phyloP scores from a whole-genome alignment of 495 filamentous ascomycete genomes.

The Penicillium bovifimosum region DNA sequence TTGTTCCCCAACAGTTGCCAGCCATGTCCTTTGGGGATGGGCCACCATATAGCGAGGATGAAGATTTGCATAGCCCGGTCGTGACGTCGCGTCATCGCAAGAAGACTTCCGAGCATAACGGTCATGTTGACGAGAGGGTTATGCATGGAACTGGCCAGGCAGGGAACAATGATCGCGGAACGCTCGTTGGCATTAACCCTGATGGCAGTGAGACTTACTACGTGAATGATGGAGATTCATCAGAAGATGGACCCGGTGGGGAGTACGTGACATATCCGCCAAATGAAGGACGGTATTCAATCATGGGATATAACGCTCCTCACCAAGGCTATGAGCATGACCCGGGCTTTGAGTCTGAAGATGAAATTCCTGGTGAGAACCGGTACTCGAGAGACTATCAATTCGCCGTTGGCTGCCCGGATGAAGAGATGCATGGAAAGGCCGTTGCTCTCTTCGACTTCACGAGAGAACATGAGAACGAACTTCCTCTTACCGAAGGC shows the following conservation, averaged over 20 bases:
- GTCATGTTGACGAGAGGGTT: slow-evolving; percentile 18
- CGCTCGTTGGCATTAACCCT: slow-evolving; percentile 59
- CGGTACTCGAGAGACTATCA: slow-evolving; percentile 85
- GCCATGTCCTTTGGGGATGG: slow-evolving; percentile 86
- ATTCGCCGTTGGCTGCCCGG: slow-evolving; percentile 90
- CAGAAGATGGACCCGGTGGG: slow-evolving; percentile 67
- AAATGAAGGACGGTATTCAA: slow-evolving; percentile 54
- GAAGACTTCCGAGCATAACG: slow-evolving; percentile 52
- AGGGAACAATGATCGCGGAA: slow-evolving; percentile 52
- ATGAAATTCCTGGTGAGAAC: slow-evolving; percentile 52
- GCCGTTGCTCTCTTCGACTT: slow-evolving; percentile 96
- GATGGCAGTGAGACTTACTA: slow-evolving; percentile 77
- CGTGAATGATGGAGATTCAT: slow-evolving; percentile 55
- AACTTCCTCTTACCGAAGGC: slow-evolving; percentile 86
- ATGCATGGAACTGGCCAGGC: slow-evolving; percentile 20
- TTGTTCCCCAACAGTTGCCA: slow-evolving; percentile 61
- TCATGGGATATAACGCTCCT: slow-evolving; percentile 33
- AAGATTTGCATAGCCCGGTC: slow-evolving; percentile 89
- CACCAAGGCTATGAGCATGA: slow-evolving; percentile 54
- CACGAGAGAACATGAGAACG: slow-evolving; percentile 90
- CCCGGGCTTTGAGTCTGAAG: slow-evolving; percentile 54
- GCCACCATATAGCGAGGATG: slow-evolving; percentile 95
- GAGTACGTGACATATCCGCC: slow-evolving; percentile 77
- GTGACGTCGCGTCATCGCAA: slow-evolving; percentile 74
- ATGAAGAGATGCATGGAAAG: slow-evolving; percentile 97